Conservation (phyloP, 2,329 filamentous ascomycete genomes). For the Colletotrichum shisoi region DNA sequence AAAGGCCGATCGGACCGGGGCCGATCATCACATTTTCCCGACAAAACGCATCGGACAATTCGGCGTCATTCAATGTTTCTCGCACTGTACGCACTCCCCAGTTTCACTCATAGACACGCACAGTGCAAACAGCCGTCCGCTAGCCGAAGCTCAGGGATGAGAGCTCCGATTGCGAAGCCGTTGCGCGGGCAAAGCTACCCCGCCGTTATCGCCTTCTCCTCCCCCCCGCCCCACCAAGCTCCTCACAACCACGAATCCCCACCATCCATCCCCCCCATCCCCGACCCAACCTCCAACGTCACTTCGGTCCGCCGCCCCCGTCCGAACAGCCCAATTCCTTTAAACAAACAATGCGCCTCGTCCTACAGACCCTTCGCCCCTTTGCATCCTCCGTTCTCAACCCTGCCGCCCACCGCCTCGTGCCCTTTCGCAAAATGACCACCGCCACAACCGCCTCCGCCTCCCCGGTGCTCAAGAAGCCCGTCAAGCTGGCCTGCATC, state of each 20-base stretch:
- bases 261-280: conserved; percentile 7
- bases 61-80: not conserved
- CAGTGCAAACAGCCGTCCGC: not conserved
- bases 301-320: not conserved
- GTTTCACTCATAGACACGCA: rapidly evolving
- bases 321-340: not conserved
- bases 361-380: conserved; percentile 22
- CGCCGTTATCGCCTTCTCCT: conserved; percentile 27
- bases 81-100: not conserved
- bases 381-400: conserved; percentile 6
- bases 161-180: conserved; percentile 26
- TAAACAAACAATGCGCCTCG: conserved; percentile 29
- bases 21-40: conserved; percentile 25
- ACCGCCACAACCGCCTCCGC: conserved; percentile 43
- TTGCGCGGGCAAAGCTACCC: conserved; percentile 29
- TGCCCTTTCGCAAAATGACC: conserved; percentile 40
- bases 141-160: conserved; percentile 25
- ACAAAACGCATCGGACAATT: conserved; percentile 29
- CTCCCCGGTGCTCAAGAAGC: conserved; percentile 70
- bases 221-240: conserved; percentile 7
- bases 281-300: conserved; percentile 21
- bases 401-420: conserved; percentile 14
- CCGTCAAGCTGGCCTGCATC: conserved; percentile 80
- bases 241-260: conserved; percentile 3
- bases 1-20: conserved; percentile 31